Base-by-base conservation (phyloP, 2,329 filamentous ascomycete genomes). In the Thelonectria blattea region DNA sequence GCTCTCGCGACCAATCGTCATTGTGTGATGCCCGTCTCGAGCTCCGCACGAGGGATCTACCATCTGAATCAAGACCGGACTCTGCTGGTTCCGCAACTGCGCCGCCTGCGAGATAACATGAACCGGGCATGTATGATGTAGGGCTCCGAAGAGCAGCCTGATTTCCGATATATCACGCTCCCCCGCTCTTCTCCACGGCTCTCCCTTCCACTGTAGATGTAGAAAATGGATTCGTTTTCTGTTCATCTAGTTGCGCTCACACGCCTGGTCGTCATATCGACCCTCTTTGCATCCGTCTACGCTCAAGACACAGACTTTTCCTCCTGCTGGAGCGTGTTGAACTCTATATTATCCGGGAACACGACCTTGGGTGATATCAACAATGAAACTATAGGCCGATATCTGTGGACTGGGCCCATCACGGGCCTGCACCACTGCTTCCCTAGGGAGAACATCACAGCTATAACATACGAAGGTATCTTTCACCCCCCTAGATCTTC, bases 391-490 rank as follows among this genome's bases (percentile, higher is more conserved):
- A 18, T 55, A 14, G 30, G 2, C 12, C 18, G 42, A 30, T 55
- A 49, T 49, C 32, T 42, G 27, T 56, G 52, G 52, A 27, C 37
- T n/a, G 34, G 45, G 7, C n/a, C 22, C 9, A 56, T 56, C 5
- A 41, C 18, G 2, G 52, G 52, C 20, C 30, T 49, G 9, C 27
- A 49, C 4, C 20, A n/a, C 1, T 5, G 8, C n/a, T 43, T 41
- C n/a, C 11, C 22, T 0, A 5, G 45, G 15, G 7, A 34, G 4
- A 43, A 22, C 14, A 56, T 49, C 18, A 56, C 12, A 3, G 45
- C 52, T 3, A n/a, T 56, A 3, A 56, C 30, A 3, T 56, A 49
- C 18, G 22, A 56, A 18, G 52, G 52, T 56, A 49, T 27, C 32
- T 27, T 24, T 32, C n/a, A 15, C 15, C 5, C 20, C 17, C 18